Evolutionary conservation across 345 rosid species (phyloP), one percentile per base, ranked within the genome.

Genomic region (Eucalyptus sp.): DNA sequence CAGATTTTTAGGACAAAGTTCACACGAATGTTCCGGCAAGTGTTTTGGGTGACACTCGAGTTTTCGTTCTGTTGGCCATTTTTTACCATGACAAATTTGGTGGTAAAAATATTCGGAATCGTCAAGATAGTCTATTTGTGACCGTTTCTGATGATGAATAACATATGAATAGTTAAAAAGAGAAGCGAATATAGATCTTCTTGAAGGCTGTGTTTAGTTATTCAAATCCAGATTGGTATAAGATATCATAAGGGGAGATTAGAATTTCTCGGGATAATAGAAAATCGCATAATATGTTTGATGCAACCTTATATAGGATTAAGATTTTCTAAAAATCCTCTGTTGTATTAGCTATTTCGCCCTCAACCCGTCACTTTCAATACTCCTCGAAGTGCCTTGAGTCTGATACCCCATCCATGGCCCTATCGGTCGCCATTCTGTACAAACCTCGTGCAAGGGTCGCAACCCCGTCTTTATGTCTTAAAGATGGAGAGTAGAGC

Each of bases 151-250:
- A 71, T 37, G 46, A 20, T 37, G 27, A 17, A 68, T 68, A 33
- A 10, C 0, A 5, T 37, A 18, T 0, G 0, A 20, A 37, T 1
- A 10, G 83, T 20, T 37, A 37, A 10, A 10, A 76, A 76, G 14
- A 18, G 83, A 76, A 76, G 13, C 2, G 3, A 3, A 41, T 0
- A 41, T 0, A 16, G 7, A 68, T 2, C 13, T 33, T 76, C 24
- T 37, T 18, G 25, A 10, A 76, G 6, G 7, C 0, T 37, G 48
- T 6, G 4, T 20, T 3, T 20, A 4, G 7, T 18, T 3, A 13
- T 71, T 22, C 13, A 5, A 8, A 10, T 37, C 1, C 0, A 4
- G 1, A 37, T 2, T 1, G 7, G 2, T 0, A 2, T 4, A 9
- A 1, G 3, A 4, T 56, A 33, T 16, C 10, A 8, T 33, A 16